A percentile compares a stretch with the other conserved stretches of the same genome.
Evolutionary conservation across 768 basidiomycete species (phyloP).

Genomic region (Tylopilus vinaceipallidus): DNA sequence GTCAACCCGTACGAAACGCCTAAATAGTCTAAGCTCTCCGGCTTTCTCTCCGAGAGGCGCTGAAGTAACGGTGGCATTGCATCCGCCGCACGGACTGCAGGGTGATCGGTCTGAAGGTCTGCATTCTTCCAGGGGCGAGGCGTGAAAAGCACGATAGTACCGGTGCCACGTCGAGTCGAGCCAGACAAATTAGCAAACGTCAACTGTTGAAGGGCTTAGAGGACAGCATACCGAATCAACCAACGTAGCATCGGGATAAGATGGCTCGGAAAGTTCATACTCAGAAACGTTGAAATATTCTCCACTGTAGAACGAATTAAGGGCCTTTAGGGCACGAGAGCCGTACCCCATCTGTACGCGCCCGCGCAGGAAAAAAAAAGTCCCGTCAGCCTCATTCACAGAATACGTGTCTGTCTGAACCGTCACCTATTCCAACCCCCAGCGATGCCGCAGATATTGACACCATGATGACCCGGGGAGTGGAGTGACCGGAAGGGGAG

Average conservation of each 20-base stretch:
- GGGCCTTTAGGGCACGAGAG: conserved; percentile 76
- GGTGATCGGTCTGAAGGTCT: conserved; percentile 73
- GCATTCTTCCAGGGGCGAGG: conserved; percentile 35
- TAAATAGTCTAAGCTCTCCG: conserved; percentile 88
- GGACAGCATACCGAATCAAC: conserved; percentile 44
- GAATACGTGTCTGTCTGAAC: neutral
- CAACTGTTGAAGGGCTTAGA: neutral
- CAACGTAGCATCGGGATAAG: conserved; percentile 56
- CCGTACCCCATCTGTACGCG: conserved; percentile 90
- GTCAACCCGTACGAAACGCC: conserved; percentile 97
- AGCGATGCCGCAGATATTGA: neutral
- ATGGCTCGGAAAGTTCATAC: conserved; percentile 40
- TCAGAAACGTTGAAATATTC: conserved; percentile 90
- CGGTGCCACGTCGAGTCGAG: neutral
- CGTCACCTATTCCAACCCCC: neutral
- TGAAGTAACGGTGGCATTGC: conserved; percentile 94
- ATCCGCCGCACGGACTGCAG: conserved; percentile 64
- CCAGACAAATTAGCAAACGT: conserved; percentile 1
- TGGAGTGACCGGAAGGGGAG: neutral
- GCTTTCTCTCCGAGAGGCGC: conserved; percentile 84
- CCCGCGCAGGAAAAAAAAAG: neutral
- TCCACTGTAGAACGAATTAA: conserved; percentile 91
- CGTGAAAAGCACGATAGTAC: neutral
- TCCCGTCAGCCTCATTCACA: conserved; percentile 2
- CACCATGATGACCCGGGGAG: neutral